These are phyloP conservation scores for Rubia occidens DNA, from an alignment of 305 asterid species.

Conservation along the genomic window DNA sequence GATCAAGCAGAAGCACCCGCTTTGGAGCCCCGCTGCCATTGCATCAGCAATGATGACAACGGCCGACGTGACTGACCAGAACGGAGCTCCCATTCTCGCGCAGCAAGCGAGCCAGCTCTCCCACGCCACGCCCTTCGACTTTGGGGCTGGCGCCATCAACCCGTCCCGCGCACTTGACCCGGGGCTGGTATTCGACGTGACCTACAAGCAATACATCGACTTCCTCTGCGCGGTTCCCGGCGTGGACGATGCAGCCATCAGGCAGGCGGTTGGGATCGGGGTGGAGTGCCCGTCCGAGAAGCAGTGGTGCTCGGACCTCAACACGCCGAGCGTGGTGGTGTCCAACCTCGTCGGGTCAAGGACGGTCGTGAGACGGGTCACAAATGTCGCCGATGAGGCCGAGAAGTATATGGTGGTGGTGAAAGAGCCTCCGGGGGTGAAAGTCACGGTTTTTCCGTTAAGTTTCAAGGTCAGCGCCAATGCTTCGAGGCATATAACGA, in stretches of 20 bases:
- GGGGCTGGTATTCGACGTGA: conserved; percentile 38
- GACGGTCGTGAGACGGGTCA: conserved; percentile 37
- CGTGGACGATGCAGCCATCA: conserved; percentile 37
- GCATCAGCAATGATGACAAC: conserved; percentile 62
- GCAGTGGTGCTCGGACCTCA: conserved; percentile 52
- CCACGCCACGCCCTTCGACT: conserved; percentile 52
- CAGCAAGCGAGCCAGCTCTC: conserved; percentile 29
- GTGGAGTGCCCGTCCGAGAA: conserved; percentile 28
- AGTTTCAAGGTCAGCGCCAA: conserved; percentile 31
- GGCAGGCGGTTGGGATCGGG: conserved; percentile 40
- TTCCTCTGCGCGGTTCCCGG: conserved; percentile 58
- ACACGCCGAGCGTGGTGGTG: conserved; percentile 45
- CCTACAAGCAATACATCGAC: conserved; percentile 33
- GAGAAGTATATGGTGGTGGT: conserved; percentile 40
- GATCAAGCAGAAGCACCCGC: conserved; percentile 43
- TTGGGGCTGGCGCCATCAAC: conserved; percentile 45
- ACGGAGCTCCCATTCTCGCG: conserved; percentile 37
- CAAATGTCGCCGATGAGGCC: conserved; percentile 34
- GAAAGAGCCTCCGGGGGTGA: conserved; percentile 45
- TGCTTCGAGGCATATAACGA: conserved; percentile 32
- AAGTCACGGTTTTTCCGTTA: conserved; percentile 28
- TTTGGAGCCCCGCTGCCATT: conserved; percentile 52
- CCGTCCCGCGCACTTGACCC: conserved; percentile 53
- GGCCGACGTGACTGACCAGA: conserved; percentile 29
- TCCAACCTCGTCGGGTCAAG: conserved; percentile 49